phyloP scores from a whole-genome alignment of 257 asterid genomes.

The Paulownia fortunei region DNA sequence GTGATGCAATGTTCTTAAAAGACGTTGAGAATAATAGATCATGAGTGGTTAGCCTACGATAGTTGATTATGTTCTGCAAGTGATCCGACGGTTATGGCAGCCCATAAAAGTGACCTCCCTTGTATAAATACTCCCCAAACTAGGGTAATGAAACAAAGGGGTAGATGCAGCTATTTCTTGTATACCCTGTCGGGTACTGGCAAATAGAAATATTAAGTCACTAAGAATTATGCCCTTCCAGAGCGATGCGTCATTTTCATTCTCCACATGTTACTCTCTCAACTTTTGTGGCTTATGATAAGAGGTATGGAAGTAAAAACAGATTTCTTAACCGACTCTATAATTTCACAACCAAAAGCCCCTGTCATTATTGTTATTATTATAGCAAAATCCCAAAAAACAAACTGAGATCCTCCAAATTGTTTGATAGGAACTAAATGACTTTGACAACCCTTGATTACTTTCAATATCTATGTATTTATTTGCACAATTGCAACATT shows the following conservation, averaged over 20 bases:
- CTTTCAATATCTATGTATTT: not conserved
- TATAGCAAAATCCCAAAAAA: not conserved
- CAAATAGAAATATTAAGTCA: not conserved
- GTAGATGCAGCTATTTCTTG: not conserved
- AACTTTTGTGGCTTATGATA: slow-evolving; percentile 17
- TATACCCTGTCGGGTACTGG: not conserved
- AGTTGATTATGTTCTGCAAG: no score
- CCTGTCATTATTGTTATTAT: not conserved
- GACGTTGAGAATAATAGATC: no score
- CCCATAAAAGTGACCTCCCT: no score
- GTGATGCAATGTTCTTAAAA: no score
- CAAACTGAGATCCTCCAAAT: not conserved
- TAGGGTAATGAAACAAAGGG: not conserved
- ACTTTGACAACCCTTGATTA: not conserved
- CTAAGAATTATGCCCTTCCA: not conserved
- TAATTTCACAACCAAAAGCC: slow-evolving; percentile 13
- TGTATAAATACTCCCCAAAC: no score
- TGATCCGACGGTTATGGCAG: no score
- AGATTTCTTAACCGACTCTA: slow-evolving; percentile 25
- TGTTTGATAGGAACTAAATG: not conserved
- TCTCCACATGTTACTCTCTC: slow-evolving; percentile 24
- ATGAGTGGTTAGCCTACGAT: no score
- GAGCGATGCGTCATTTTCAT: slow-evolving; percentile 37
- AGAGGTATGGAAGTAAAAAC: slow-evolving; percentile 32
- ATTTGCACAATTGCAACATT: not conserved